These are phyloP conservation scores for Venturia nashicola DNA, from an alignment of 2,329 filamentous ascomycete species.

Conservation along the genomic window DNA sequence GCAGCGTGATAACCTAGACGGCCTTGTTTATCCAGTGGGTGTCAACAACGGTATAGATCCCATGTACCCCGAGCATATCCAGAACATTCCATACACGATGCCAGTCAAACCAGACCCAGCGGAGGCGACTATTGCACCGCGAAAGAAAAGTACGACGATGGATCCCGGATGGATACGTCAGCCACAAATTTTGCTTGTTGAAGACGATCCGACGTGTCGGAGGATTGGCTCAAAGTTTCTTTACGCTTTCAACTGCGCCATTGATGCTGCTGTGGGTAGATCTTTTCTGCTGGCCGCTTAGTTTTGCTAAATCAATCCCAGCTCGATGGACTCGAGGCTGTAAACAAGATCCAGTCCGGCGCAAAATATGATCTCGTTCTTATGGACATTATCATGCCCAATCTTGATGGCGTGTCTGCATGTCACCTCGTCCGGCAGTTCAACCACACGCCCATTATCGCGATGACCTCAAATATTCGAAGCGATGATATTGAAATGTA, in stretches of 20 bases:
- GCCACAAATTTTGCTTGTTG: conserved; percentile 80
- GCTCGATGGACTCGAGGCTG: conserved; percentile 81
- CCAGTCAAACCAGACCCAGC: conserved; percentile 49
- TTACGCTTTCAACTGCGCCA: conserved; percentile 50
- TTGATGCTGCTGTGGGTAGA: conserved; percentile 48
- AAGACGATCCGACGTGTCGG: conserved; percentile 60
- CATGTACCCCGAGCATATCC: conserved; percentile 85
- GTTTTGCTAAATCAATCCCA: conserved; percentile 28
- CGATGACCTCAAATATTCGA: conserved; percentile 97
- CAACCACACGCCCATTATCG: conserved; percentile 77
- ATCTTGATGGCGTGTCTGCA: conserved; percentile 86
- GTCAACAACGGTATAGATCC: conserved; percentile 88
- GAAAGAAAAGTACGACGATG: conserved; percentile 49
- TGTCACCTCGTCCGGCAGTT: conserved; percentile 88
- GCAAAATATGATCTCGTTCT: conserved; percentile 49
- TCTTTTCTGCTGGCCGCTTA: background rate
- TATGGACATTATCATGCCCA: conserved; percentile 79
- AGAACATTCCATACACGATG: conserved; percentile 81
- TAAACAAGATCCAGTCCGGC: conserved; percentile 64
- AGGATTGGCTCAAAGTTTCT: conserved; percentile 56
- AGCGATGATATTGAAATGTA: conserved; percentile 96
- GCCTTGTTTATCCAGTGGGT: conserved; percentile 81
- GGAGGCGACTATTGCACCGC: conserved; percentile 23
- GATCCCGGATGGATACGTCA: conserved; percentile 53
- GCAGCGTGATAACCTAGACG: conserved; percentile 48